Evolutionary conservation across 2,329 filamentous ascomycete species (phyloP), one percentile per base, ranked within the genome.

Genomic region (Curvularia lunata): DNA sequence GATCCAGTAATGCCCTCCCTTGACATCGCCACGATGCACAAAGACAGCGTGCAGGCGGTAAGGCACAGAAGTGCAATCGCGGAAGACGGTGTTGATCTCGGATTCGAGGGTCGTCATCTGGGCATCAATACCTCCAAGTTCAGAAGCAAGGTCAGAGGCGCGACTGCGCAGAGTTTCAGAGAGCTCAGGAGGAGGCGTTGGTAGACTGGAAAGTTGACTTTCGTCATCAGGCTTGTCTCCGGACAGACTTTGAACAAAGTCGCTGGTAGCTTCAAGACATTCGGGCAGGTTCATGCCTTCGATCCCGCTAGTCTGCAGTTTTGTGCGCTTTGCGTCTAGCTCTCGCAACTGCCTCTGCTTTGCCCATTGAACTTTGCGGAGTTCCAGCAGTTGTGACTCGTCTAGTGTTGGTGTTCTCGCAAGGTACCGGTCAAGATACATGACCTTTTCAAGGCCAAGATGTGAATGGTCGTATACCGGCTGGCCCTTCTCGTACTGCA

Each of bases 1-100:
- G 43, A 97, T 92, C 89, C 92, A 97, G 79, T 98, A 99, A 76
- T 99, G 95, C 0, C 95, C 95, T 28, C 84, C 84, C 13, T 71
- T 69, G 1, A 75, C 69, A 8, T 83, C 82, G 30, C 91, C 91
- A 19, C 90, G 88, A 74, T 99, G 95, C 68, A 97, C 94, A 71
- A 99, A 96, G 30, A 97, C 90, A 0, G 94, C 91, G 66, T 97
- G 93, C 4, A 99, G 85, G 13, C 87, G 87, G 75, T 98, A 99
- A 10, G 88, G 85, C 46, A 91, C 81, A 25, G 86, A 80, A 42
- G 84, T 83, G 69, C 88, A 84, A 51, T 85, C 83, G 3, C 82
- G 81, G 69, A 92, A 94, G 50, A 89, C 83, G 3, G 78, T 78
- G 27, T 81, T 76, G 47, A 88, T 82, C 56, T 81, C 77, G 4